These are phyloP conservation scores for Phytophthora citricola DNA, from an alignment of 352 stramenopile genomes.

Conservation along the genomic window DNA sequence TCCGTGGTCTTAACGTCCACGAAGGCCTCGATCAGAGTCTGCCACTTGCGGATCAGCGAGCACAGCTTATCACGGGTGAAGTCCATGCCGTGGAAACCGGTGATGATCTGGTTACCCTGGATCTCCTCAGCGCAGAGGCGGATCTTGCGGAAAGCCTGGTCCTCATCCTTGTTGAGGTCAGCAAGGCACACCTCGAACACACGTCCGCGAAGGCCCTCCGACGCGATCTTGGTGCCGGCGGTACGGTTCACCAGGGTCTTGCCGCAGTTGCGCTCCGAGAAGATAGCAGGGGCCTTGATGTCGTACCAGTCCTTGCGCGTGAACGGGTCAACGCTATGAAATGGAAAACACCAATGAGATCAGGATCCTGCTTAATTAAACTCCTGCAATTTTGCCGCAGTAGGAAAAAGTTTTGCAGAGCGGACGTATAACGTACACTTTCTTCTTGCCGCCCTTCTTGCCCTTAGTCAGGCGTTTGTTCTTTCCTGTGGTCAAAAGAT, in stretches of 20 bases:
- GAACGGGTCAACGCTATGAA: slow-evolving; percentile 97
- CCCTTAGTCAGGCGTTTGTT: slow-evolving; percentile 93
- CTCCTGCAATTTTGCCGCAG: not conserved
- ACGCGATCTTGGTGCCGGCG: slow-evolving; percentile 96
- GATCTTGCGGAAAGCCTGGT: slow-evolving; percentile 98
- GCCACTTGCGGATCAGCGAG: slow-evolving; percentile 99
- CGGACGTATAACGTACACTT: slow-evolving; percentile 71
- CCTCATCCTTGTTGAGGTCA: slow-evolving; percentile 99
- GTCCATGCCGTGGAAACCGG: slow-evolving; percentile 93
- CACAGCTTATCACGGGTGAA: slow-evolving; percentile 99
- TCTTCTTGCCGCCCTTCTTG: slow-evolving; percentile 94
- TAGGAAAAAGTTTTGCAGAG: not conserved
- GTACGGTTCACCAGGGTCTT: slow-evolving; percentile 99
- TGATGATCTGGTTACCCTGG: slow-evolving; percentile 89
- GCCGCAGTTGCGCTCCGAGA: slow-evolving; percentile 96
- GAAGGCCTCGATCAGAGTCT: slow-evolving; percentile 99
- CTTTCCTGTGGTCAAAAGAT: slow-evolving; percentile 66
- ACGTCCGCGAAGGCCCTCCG: slow-evolving; percentile 98
- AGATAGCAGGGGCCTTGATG: slow-evolving; percentile 98
- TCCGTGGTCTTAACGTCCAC: slow-evolving; percentile 99
- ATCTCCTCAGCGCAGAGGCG: slow-evolving; percentile 99
- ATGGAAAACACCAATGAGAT: slow-evolving; percentile 17
- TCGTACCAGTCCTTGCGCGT: slow-evolving; percentile 98
- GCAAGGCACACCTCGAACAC: slow-evolving; percentile 99
- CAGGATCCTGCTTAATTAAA: slow-evolving; percentile 4